Conservation (phyloP, 2,329 filamentous ascomycete species). For the Beauveria sp. region DNA sequence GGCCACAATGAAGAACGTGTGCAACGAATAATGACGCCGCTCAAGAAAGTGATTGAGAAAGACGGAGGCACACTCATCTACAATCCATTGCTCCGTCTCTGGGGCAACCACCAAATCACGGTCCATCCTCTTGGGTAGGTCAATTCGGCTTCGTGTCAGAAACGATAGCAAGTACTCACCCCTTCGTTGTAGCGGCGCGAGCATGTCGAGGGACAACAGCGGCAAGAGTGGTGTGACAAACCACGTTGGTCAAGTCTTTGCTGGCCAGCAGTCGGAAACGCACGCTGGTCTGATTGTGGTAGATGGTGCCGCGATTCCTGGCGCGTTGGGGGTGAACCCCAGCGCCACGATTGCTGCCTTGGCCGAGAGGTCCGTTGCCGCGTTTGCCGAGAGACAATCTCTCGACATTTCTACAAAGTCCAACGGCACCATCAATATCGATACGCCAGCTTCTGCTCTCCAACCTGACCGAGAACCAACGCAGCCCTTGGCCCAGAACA, state of each 20-base stretch:
- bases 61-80: constrained; percentile 54
- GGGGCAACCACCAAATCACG: constrained; percentile 52
- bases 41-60: constrained; percentile 46
- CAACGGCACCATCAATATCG: not conserved
- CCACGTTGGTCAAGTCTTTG: constrained; percentile 53
- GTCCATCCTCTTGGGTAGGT: constrained; percentile 54
- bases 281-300: constrained; percentile 53
- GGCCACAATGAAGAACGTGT: constrained; percentile 46
- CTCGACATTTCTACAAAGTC: constrained; percentile 31
- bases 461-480: too few species aligned
- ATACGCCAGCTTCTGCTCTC: not conserved
- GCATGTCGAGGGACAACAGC: constrained; percentile 53
- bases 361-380: constrained; percentile 54
- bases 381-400: constrained; percentile 33
- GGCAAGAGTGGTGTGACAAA: constrained; percentile 51
- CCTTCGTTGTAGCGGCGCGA: constrained; percentile 42
- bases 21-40: constrained; percentile 40
- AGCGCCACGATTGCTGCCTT: constrained; percentile 63
- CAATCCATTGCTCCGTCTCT: constrained; percentile 48
- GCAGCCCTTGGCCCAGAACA: too few species aligned
- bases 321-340: constrained; percentile 57
- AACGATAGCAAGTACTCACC: not conserved
- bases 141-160: not conserved
- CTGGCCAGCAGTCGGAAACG: constrained; percentile 40
- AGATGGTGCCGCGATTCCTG: constrained; percentile 55